Percentiles rank a stretch among this genome's conserved stretches.
phyloP scores from a whole-genome alignment of 2,329 filamentous ascomycete species.

The Penicillium freii region DNA sequence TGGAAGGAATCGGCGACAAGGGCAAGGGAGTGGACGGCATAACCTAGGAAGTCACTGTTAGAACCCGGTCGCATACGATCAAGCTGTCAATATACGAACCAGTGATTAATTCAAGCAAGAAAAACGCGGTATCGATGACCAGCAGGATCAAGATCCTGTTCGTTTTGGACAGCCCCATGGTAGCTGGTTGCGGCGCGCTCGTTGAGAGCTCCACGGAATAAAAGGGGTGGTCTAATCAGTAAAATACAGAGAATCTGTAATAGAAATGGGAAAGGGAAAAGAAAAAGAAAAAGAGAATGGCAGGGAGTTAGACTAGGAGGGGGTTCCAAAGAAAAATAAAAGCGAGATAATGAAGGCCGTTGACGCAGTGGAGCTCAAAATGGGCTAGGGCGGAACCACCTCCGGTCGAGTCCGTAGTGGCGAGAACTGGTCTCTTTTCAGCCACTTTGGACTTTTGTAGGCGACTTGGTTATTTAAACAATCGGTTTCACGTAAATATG shows the following conservation, averaged over 20 bases:
- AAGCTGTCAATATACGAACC: conserved; percentile 46
- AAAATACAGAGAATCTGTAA: background rate
- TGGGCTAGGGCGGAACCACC: conserved; percentile 15
- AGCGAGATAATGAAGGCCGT: conserved; percentile 1
- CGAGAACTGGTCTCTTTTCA: conserved; percentile 7
- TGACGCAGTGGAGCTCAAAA: conserved; percentile 19
- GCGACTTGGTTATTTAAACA: background rate
- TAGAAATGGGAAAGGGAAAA: background rate
- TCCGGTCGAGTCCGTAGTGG: conserved; percentile 20
- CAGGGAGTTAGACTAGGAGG: background rate
- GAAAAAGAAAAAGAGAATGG: background rate
- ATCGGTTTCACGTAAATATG: background rate
- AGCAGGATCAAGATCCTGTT: conserved; percentile 91
- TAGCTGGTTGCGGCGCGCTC: conserved; percentile 24
- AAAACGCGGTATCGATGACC: conserved; percentile 84
- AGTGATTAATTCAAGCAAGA: conserved; percentile 80
- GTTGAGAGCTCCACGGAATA: conserved; percentile 14
- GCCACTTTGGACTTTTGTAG: background rate
- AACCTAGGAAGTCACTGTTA: conserved; percentile 50
- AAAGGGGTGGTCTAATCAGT: background rate
- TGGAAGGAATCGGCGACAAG: conserved; percentile 97
- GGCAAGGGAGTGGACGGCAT: conserved; percentile 85
- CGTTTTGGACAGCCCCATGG: conserved; percentile 87
- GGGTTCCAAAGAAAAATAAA: conserved; percentile 2
- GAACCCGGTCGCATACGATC: background rate